Base-by-base conservation (phyloP, 2,329 filamentous ascomycete genomes). In the Endocalyx cinctus region DNA sequence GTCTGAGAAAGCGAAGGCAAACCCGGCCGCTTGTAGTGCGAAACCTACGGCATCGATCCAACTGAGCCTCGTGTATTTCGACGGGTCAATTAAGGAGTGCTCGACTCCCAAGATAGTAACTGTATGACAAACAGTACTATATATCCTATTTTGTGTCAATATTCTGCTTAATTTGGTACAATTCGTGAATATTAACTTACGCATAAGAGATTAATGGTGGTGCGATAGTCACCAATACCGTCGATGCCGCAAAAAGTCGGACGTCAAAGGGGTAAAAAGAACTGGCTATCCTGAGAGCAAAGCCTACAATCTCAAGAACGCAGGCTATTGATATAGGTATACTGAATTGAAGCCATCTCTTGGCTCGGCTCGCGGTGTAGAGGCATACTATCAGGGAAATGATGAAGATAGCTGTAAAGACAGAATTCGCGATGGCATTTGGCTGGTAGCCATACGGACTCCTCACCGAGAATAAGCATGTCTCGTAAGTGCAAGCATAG, bases 121-220 rank as follows among this genome's bases (percentile, higher is more conserved):
- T 12, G 51, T 46, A 34, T 51, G 37, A 5, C 43, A 42, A 27
- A 51, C 43, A 15, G 38, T 47, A 19, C 48, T 38, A 35, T 56
- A 55, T 16, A 59, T 52, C 14, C 56, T 58, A 39, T 10, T 6
- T 6, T 17, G 20, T 26, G 23, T 47, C 30, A 51, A 35, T 19
- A 16, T 20, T 20, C n/a, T 31, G 31, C 15, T 10, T 6, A 17
- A 23, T 20, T 5, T 26, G 3, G 7, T 25, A 2, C 6, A 19
- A 20, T n/a, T 23, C n/a, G 12, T 25, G 25, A 10, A 13, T 15
- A 4, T 12, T 27, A 13, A 42, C 37, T 27, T 31, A 56, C 54
- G 42, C 48, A 35, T 43, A 41, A 4, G 54, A 51, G 18, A 58
- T 26, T 17, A 54, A 53, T 0, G 48, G 44, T 2, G 57, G 52